Evolutionary conservation across 306 rosid species (phyloP).

Genomic region (Cucumis cinereus): DNA sequence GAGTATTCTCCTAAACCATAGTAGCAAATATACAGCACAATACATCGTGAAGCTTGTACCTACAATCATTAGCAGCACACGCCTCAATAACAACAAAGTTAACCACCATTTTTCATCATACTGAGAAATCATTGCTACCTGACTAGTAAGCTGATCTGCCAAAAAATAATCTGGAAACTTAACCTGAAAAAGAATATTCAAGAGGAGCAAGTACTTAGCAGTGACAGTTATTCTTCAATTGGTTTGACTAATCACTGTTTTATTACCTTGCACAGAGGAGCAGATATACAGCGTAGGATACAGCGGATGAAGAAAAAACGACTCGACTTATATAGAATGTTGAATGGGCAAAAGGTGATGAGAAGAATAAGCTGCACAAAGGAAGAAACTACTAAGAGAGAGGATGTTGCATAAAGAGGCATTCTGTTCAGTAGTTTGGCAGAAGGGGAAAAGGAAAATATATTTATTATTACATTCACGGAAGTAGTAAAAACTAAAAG

Average conservation of each 20-base stretch:
- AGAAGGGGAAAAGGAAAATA: too few species aligned
- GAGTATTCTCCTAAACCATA: slow-evolving; percentile 58
- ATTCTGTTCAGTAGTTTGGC: not conserved
- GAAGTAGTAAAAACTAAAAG: not conserved
- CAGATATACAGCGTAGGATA: slow-evolving; percentile 40
- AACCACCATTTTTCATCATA: not conserved
- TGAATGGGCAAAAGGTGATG: slow-evolving; percentile 37
- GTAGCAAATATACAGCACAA: slow-evolving; percentile 58
- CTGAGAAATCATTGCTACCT: slow-evolving; percentile 22
- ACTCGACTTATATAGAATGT: slow-evolving; percentile 41
- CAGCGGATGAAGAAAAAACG: slow-evolving; percentile 40
- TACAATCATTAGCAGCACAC: slow-evolving; percentile 22
- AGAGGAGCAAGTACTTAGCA: not conserved
- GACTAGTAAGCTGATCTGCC: slow-evolving; percentile 75
- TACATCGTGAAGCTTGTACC: slow-evolving; percentile 45
- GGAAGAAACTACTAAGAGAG: not conserved
- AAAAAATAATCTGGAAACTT: slow-evolving; percentile 58
- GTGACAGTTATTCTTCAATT: not conserved
- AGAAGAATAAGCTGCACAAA: slow-evolving; percentile 53
- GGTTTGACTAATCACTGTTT: not conserved
- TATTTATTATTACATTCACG: not conserved
- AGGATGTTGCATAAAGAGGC: not conserved
- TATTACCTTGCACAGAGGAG: slow-evolving; percentile 53
- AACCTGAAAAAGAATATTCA: slow-evolving; percentile 26
- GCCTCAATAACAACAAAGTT: not conserved